Percentiles rank a stretch among this genome's conserved stretches.
Evolutionary conservation across 768 basidiomycete species (phyloP).

Genomic region (Leccinum uliginosum): DNA sequence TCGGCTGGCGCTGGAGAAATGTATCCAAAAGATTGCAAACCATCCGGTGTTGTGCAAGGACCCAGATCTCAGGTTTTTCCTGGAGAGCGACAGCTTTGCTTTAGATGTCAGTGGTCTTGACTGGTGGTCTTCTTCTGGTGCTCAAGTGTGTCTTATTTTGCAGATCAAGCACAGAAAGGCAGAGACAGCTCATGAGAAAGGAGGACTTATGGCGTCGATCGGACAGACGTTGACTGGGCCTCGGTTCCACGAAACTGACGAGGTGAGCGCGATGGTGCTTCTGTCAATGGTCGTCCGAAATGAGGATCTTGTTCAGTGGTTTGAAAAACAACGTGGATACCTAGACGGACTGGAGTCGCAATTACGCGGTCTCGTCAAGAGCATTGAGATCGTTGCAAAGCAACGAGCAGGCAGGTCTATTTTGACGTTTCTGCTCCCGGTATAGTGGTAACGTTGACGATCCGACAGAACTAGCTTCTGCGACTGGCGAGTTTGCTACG

Average conservation of each 20-base stretch:
- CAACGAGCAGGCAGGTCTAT: slow-evolving; percentile 62
- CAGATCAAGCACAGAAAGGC: slow-evolving; percentile 87
- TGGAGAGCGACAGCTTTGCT: slow-evolving; percentile 90
- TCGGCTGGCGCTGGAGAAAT: slow-evolving; percentile 78
- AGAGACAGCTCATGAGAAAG: slow-evolving; percentile 70
- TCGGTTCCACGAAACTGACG: slow-evolving; percentile 85
- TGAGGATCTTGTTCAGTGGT: slow-evolving; percentile 62
- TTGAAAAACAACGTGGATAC: slow-evolving; percentile 79
- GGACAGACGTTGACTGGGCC: slow-evolving; percentile 76
- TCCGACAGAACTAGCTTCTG: slow-evolving; percentile 56
- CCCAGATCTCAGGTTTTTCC: slow-evolving; percentile 79
- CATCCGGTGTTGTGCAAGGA: slow-evolving; percentile 91
- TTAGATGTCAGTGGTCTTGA: slow-evolving; percentile 65
- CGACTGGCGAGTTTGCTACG: slow-evolving; percentile 78
- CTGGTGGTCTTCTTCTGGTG: neutral
- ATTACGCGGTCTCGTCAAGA: slow-evolving; percentile 78
- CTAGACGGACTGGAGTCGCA: slow-evolving; percentile 90
- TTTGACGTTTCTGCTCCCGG: neutral
- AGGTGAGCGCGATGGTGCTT: slow-evolving; percentile 40
- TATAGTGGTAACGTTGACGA: neutral
- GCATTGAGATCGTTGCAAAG: slow-evolving; percentile 81
- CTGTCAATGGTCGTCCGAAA: neutral
- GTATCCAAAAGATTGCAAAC: slow-evolving; percentile 87
- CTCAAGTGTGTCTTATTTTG: neutral
- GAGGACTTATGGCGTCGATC: slow-evolving; percentile 80